Conservation (phyloP, 2,329 filamentous ascomycete genomes). For the Epichloe sibirici region DNA sequence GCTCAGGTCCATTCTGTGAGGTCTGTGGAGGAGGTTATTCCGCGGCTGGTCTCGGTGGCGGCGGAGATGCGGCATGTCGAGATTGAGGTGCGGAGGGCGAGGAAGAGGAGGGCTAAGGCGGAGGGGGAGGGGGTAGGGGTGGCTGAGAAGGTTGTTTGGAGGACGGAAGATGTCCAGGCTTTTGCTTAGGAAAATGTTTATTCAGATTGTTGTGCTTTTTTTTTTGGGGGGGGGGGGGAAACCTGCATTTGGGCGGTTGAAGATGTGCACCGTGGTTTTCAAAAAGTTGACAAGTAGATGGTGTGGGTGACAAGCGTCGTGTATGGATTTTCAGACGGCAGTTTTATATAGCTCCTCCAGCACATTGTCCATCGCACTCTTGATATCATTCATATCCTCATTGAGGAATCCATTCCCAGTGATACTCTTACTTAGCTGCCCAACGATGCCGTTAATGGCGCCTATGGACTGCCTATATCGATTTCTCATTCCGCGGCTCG, state of each 20-base stretch:
- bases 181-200: too few species aligned
- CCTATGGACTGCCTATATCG: slow-evolving; percentile 39
- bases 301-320: too few species aligned
- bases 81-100: slow-evolving; percentile 52
- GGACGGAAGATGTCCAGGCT: background rate
- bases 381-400: slow-evolving; percentile 35
- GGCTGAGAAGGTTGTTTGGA: background rate
- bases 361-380: slow-evolving; percentile 15
- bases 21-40: slow-evolving; percentile 45
- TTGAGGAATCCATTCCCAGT: slow-evolving; percentile 17
- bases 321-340: background rate
- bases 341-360: background rate
- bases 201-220: too few species aligned
- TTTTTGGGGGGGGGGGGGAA: accelerated
- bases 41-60: slow-evolving; percentile 43
- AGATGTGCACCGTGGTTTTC: too few species aligned
- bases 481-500: slow-evolving; percentile 32
- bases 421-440: slow-evolving; percentile 25
- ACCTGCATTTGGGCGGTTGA: too few species aligned
- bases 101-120: slow-evolving; percentile 41
- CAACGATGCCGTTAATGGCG: slow-evolving; percentile 37
- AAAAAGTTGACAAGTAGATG: too few species aligned
- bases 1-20: slow-evolving; percentile 48
- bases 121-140: slow-evolving; percentile 11
- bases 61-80: slow-evolving; percentile 53